phyloP scores from a whole-genome alignment of 108 stramenopile genomes.

The Pinguiococcus pyrenoidosus region DNA sequence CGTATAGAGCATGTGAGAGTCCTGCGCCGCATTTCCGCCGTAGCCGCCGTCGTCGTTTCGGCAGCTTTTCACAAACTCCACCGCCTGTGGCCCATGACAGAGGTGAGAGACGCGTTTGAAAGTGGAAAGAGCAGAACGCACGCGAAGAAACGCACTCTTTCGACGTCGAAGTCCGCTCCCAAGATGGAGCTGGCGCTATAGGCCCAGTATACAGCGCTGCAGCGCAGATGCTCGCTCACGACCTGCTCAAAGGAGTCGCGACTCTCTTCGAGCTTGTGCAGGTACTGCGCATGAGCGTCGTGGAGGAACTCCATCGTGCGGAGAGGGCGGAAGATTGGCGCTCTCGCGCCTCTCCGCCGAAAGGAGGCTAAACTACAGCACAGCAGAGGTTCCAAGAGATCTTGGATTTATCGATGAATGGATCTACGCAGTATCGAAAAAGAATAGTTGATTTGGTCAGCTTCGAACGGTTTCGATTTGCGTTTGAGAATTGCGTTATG shows the following conservation, averaged over 20 bases:
- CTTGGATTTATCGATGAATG: too few relatives aligned
- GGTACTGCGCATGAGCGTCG: not conserved
- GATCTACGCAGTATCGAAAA: too few relatives aligned
- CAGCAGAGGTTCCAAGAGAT: too few relatives aligned
- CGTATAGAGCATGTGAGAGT: slow-evolving; percentile 91
- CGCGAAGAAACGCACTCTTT: not conserved
- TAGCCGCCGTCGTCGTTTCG: slow-evolving; percentile 69
- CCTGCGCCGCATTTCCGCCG: slow-evolving; percentile 82
- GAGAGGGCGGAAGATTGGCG: too few relatives aligned
- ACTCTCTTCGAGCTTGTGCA: not conserved
- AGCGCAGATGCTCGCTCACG: slow-evolving; percentile 73
- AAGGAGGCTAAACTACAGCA: too few relatives aligned
- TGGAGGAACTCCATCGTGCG: too few relatives aligned
- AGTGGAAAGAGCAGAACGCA: not conserved
- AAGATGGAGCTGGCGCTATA: slow-evolving; percentile 73
- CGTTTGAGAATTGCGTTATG: too few relatives aligned
- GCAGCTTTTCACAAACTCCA: too few relatives aligned
- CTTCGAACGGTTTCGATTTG: too few relatives aligned
- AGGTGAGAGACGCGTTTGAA: not conserved
- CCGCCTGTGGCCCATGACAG: too few relatives aligned
- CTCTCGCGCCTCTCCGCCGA: too few relatives aligned
- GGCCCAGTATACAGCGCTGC: slow-evolving; percentile 86
- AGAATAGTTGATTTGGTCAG: too few relatives aligned
- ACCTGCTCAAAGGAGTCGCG: slow-evolving; percentile 70
- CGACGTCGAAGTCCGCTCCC: slow-evolving; percentile 35